These are phyloP conservation scores for Cadophora gregata DNA, from an alignment of 2,329 filamentous ascomycete genomes.

Conservation along the genomic window DNA sequence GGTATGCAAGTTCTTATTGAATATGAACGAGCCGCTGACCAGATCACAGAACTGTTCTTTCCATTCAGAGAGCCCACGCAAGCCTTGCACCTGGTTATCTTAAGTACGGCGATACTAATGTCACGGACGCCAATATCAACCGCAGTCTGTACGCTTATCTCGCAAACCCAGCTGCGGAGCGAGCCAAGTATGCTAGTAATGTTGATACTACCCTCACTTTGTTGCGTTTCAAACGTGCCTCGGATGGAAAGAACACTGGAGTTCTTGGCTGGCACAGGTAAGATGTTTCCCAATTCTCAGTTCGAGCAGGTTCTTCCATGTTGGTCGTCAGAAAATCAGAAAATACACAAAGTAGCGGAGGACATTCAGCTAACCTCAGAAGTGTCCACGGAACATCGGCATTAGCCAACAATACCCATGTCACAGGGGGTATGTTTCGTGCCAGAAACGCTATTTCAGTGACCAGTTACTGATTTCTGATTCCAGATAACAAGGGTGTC, in stretches of 20 bases:
- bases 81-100: slow-evolving; percentile 69
- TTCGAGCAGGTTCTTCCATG: neutral
- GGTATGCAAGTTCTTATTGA: slow-evolving; percentile 45
- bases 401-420: slow-evolving; percentile 87
- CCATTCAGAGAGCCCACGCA: slow-evolving; percentile 81
- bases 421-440: slow-evolving; percentile 62
- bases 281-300: slow-evolving; percentile 43
- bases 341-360: neutral
- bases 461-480: slow-evolving; percentile 48
- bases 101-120: slow-evolving; percentile 70
- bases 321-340: neutral
- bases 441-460: neutral
- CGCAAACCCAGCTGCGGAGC: slow-evolving; percentile 79
- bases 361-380: slow-evolving; percentile 12
- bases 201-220: slow-evolving; percentile 80
- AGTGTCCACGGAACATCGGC: slow-evolving; percentile 89
- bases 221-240: slow-evolving; percentile 76
- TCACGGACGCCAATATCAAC: slow-evolving; percentile 83
- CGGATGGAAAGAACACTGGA: slow-evolving; percentile 77
- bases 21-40: neutral
- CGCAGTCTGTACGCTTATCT: slow-evolving; percentile 87
- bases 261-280: slow-evolving; percentile 77
- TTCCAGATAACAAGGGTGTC: slow-evolving; percentile 83
- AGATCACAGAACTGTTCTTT: slow-evolving; percentile 62
- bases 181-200: slow-evolving; percentile 65